Base-by-base conservation (phyloP, 257 asterid species). In the Ballota nigra region DNA sequence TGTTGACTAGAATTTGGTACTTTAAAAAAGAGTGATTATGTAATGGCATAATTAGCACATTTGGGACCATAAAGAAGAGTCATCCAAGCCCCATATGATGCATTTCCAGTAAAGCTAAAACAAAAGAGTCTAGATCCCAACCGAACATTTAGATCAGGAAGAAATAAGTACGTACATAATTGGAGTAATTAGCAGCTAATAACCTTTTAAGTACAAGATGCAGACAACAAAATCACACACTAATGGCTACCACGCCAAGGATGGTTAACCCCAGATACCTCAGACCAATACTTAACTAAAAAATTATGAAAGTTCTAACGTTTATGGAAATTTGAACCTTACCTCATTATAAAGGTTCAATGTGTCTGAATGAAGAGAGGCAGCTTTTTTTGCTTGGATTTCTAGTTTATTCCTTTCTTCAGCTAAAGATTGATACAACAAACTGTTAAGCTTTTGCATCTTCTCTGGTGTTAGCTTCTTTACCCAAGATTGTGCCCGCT, bases 401-500 rank as follows among this genome's bases (percentile, higher is more conserved):
- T 81, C 87, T 77, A 89, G 83, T 75, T 75, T 84, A 74, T 84
- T 79, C 80, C 95, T 85, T 82, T 95, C 98, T 74, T 89, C 88
- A 62, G 82, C 70, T 22, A 95, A 86, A 38, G 98, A 95, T 75
- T 85, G 92, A 80, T 85, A 89, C 59, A 92, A 77, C 79, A 77
- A 75, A 70, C 89, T 86, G 75, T 83, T 88, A 65, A 81, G 86
- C 83, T 80, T 86, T 81, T 83, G 92, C 96, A 86, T 84, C 80
- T 91, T 90, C 80, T 89, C 98, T 26, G 97, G 98, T 8, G 75
- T 82, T 66, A 95, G 73, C 83, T 95, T 86, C 83, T 80, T 76
- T 62, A 92, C 81, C 99, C 99, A 95, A 58, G 84, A 70, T 71
- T 79, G 82, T 41, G 99, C 99, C 34, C 79, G 82, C 74, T 75